A percentile compares a stretch with the other conserved stretches of the same genome.
Evolutionary conservation across 495 filamentous ascomycete species (phyloP).

Genomic region (Sabuloglossum arenarium): DNA sequence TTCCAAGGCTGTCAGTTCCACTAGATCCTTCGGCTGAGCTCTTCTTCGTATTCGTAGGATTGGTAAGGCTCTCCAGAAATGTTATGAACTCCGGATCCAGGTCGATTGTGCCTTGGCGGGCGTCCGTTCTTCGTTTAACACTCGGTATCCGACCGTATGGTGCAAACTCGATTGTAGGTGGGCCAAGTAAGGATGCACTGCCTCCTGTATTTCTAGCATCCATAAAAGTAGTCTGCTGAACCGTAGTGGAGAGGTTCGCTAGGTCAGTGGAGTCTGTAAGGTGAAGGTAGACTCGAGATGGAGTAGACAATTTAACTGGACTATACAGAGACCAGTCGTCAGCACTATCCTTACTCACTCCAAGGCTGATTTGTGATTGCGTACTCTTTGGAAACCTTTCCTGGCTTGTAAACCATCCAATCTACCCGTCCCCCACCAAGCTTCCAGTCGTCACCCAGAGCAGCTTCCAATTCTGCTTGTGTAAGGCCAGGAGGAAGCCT

Average conservation of each 20-base stretch:
- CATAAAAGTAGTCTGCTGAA: slow-evolving; percentile 42
- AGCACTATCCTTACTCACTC: slow-evolving; percentile 1
- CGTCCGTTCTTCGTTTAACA: slow-evolving; percentile 51
- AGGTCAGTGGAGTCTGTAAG: slow-evolving; percentile 39
- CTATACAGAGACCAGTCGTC: slow-evolving; percentile 25
- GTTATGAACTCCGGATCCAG: slow-evolving; percentile 87
- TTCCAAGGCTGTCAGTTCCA: slow-evolving; percentile 19
- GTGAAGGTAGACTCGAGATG: slow-evolving; percentile 61
- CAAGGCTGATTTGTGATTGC: slow-evolving; percentile 9
- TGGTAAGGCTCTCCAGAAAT: slow-evolving; percentile 73
- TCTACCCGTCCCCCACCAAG: slow-evolving; percentile 59
- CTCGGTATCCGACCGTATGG: slow-evolving; percentile 61
- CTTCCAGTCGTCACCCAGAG: slow-evolving; percentile 71
- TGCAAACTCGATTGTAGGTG: slow-evolving; percentile 61
- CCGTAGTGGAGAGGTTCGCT: slow-evolving; percentile 36
- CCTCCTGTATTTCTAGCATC: slow-evolving; percentile 52
- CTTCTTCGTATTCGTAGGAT: slow-evolving; percentile 38
- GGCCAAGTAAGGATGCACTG: slow-evolving; percentile 46
- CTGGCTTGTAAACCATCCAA: slow-evolving; percentile 56
- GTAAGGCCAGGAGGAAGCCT: slow-evolving; percentile 74
- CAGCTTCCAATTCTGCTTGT: slow-evolving; percentile 49
- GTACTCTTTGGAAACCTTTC: slow-evolving; percentile 80
- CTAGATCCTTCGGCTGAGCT: slow-evolving; percentile 30
- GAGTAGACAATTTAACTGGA: slow-evolving; percentile 54
- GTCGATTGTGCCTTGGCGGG: slow-evolving; percentile 83